Conservation (phyloP, 345 rosid genomes). For the Excoecaria cochinchinensis region DNA sequence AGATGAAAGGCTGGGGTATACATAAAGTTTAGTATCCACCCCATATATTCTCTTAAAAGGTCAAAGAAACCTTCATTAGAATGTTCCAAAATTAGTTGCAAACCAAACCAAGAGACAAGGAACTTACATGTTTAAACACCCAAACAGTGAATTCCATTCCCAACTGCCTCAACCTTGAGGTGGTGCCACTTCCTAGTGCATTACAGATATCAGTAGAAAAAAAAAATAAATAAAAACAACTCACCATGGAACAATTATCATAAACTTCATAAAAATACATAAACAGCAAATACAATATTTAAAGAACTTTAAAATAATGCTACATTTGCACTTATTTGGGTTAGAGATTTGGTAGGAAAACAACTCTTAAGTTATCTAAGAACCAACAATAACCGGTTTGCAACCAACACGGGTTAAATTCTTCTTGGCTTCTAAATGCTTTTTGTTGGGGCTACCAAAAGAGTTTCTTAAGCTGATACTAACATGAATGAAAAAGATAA, state of each 20-base stretch:
- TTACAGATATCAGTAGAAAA: conserved; percentile 19
- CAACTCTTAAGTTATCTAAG: too few relatives aligned
- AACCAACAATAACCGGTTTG: background rate
- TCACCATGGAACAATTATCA: conserved; percentile 5
- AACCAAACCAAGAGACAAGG: conserved; percentile 21
- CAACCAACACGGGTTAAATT: background rate
- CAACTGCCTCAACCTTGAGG: conserved; percentile 85
- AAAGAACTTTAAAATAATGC: background rate
- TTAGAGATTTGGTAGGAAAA: background rate
- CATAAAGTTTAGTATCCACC: background rate
- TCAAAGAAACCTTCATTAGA: background rate
- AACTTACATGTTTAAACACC: conserved; percentile 95
- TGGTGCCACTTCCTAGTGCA: conserved; percentile 69
- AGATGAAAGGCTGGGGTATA: background rate
- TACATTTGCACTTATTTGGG: background rate
- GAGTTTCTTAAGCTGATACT: background rate
- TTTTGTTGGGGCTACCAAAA: background rate
- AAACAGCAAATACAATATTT: background rate
- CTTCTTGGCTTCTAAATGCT: background rate
- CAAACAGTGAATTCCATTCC: conserved; percentile 99
- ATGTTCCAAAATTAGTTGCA: conserved; percentile 8
- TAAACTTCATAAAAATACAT: conserved; percentile 2
- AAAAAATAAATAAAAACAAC: conserved; percentile 16
- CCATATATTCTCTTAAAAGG: background rate
- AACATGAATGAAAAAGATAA: background rate